Conservation (phyloP, 495 filamentous ascomycete genomes). For the Halenospora varia region DNA sequence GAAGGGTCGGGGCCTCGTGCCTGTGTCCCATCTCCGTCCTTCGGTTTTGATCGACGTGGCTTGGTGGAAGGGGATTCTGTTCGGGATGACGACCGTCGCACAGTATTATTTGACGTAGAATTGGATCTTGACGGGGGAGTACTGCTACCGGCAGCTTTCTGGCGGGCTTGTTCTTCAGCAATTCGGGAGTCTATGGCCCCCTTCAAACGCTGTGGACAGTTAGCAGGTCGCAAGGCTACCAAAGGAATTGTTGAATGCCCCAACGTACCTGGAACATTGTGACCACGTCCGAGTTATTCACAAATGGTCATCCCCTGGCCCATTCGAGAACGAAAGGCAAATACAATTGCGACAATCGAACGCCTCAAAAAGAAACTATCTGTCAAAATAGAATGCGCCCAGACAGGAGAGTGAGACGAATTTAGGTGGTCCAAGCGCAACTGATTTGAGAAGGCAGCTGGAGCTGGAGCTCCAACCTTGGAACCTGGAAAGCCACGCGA, state of each 20-base stretch:
- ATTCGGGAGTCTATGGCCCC: constrained; percentile 81
- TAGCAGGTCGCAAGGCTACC: constrained; percentile 15
- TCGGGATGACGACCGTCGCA: constrained; percentile 8
- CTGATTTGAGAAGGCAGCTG: not conserved
- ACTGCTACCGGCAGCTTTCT: constrained; percentile 50
- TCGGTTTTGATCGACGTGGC: constrained; percentile 17
- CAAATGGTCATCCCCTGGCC: too few species aligned
- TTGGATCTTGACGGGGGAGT: constrained; percentile 27
- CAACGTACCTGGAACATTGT: constrained; percentile 29
- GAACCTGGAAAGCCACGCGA: not conserved
- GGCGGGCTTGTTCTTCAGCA: constrained; percentile 83
- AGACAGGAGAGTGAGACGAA: not conserved
- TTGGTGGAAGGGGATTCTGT: constrained; percentile 20
- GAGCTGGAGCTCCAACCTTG: not conserved
- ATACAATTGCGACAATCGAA: constrained; percentile 1
- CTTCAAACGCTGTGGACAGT: constrained; percentile 65
- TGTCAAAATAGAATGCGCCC: not conserved
- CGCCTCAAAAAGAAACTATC: not conserved
- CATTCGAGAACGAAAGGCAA: not conserved
- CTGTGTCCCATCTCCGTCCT: constrained; percentile 17
- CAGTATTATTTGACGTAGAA: constrained; percentile 12
- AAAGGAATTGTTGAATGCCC: not conserved
- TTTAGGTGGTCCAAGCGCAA: not conserved
- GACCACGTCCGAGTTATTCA: too few species aligned
- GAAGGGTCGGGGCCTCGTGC: constrained; percentile 62